A percentile compares a stretch with the other conserved stretches of the same genome.
Evolutionary conservation across 768 basidiomycete species (phyloP).

Genomic region (Termitomyces sp.): DNA sequence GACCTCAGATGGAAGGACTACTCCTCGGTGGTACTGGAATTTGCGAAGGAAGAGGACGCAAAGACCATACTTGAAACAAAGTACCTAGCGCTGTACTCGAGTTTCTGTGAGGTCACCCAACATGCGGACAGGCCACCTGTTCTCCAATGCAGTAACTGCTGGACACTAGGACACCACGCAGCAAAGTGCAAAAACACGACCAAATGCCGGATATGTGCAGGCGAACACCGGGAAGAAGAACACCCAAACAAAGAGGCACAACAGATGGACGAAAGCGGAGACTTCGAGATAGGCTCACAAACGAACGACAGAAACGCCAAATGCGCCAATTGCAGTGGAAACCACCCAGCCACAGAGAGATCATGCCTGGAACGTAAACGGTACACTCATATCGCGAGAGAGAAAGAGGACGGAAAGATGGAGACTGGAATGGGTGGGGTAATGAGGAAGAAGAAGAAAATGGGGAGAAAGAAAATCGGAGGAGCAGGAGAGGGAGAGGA

Average conservation of each 20-base stretch:
- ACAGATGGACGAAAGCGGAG: background rate
- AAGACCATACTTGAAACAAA: no score
- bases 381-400: background rate
- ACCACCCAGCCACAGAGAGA: background rate
- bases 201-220: background rate
- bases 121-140: no score
- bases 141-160: constrained; percentile 12
- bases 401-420: background rate
- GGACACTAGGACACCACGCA: constrained; percentile 4
- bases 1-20: no score
- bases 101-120: no score
- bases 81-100: no score
- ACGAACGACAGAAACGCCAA: background rate
- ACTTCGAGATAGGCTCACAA: background rate
- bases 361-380: background rate
- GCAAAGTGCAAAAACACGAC: background rate
- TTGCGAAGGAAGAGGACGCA: no score
- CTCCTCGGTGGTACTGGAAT: no score
- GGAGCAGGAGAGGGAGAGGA: background rate
- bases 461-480: background rate
- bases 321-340: background rate
- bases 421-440: background rate
- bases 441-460: background rate
- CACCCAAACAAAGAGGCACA: background rate
- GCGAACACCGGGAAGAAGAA: background rate